Base-by-base conservation (phyloP, 257 asterid genomes). In the Cordia subcordata region DNA sequence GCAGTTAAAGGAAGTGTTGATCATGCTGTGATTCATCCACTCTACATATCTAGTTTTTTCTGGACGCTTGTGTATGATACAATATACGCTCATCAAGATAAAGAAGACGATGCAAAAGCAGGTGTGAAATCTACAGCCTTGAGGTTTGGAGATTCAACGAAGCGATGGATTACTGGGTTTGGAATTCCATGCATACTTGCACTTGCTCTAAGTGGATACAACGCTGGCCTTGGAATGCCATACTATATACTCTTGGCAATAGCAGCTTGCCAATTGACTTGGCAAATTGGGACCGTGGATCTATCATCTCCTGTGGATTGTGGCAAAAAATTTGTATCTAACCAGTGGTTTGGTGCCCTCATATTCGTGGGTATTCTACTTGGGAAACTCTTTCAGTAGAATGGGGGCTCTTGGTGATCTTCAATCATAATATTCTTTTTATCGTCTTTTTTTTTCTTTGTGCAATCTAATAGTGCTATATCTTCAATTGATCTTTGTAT, bases 61-160 rank as follows among this genome's bases (percentile, higher is more conserved):
- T 60, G 64, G 64, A 47, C 55, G 6, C 40, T 60, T n/a, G 55
- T 44, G 0, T 60, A 60, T 11, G 64, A 60, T 47, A 60, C 64
- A 5, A 60, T 60, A 20, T 53, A 27, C 35, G n/a, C 58, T 13
- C 58, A 53, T 53, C 58, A 53, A 27, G 53, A 49, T 16, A 49
- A 49, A 20, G 53, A 16, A 49, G 53, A 49, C 10, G 19, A 49
- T 11, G 16, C 22, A 14, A 49, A 4, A 16, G 19, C 53, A 10
- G 53, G 53, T 0, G 22, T 49, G 11, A 49, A 49, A 20, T 49
- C 19, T 14, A 49, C 53, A 0, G 53, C 53, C 0, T 49, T 49
- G 53, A 16, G 53, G 53, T 49, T 49, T 16, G 53, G 53, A 20
- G 53, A 49, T 16, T 49, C 53, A 16, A 49, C 19, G 22, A 49